These are phyloP conservation scores for Oryza officinalis DNA, from an alignment of 176 grass and related monocot species.

Conservation along the genomic window DNA sequence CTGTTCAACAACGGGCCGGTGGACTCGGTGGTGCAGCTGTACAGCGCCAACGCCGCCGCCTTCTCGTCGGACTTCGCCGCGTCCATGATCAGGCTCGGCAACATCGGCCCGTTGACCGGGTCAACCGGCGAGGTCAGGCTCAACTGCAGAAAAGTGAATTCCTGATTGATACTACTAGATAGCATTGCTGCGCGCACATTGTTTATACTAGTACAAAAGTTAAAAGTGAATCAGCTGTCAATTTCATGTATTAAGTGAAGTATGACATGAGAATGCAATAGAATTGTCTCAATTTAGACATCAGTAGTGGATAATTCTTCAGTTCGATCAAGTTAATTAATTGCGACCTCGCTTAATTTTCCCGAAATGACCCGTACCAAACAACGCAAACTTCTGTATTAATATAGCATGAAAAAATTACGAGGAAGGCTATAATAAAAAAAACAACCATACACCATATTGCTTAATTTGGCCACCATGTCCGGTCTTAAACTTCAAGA, in stretches of 20 bases:
- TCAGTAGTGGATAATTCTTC: not conserved
- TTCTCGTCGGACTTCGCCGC: slow-evolving; percentile 60
- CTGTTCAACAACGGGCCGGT: slow-evolving; percentile 69
- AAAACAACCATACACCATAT: too few species aligned
- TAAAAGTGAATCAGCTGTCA: not conserved
- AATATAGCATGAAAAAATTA: too few species aligned
- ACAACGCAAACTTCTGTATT: too few species aligned
- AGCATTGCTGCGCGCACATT: not conserved
- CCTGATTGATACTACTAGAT: not conserved
- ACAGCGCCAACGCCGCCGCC: slow-evolving; percentile 50
- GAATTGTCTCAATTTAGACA: not conserved
- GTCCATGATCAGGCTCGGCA: slow-evolving; percentile 72
- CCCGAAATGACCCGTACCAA: too few species aligned
- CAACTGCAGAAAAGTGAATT: slow-evolving; percentile 69
- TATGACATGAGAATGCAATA: not conserved
- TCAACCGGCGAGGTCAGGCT: slow-evolving; percentile 72
- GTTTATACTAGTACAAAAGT: not conserved
- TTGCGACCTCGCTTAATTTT: too few species aligned
- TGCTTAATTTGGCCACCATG: too few species aligned
- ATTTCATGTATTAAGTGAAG: not conserved
- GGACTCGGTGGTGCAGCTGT: slow-evolving; percentile 52
- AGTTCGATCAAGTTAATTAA: too few species aligned
- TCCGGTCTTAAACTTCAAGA: too few species aligned
- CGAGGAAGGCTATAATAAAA: too few species aligned
- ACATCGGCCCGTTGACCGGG: slow-evolving; percentile 50